Evolutionary conservation across 495 filamentous ascomycete genomes (phyloP).

Genomic region (Pyrenula aspistea): DNA sequence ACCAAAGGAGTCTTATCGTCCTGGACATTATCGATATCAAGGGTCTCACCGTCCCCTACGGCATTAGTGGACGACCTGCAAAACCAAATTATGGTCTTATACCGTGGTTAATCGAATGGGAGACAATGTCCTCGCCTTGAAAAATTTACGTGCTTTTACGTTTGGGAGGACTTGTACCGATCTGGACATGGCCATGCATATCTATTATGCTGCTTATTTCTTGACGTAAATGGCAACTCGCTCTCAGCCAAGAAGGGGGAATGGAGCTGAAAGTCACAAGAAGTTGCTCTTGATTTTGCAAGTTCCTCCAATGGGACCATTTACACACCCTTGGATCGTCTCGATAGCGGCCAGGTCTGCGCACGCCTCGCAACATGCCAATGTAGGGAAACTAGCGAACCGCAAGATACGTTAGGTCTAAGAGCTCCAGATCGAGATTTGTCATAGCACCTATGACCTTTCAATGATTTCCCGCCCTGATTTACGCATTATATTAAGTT

Average conservation of each 20-base stretch:
- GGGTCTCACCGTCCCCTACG: too few relatives aligned
- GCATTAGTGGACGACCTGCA: neutral
- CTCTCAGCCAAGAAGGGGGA: neutral
- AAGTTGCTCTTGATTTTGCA: neutral
- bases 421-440: too few relatives aligned
- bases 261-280: neutral
- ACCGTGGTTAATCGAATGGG: neutral
- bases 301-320: neutral
- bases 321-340: neutral
- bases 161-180: neutral
- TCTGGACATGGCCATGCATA: neutral
- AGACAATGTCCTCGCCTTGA: neutral
- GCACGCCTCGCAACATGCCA: neutral
- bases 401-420: neutral
- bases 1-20: too few relatives aligned
- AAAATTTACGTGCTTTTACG: neutral
- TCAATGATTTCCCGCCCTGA: too few relatives aligned
- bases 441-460: too few relatives aligned
- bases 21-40: too few relatives aligned
- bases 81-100: neutral
- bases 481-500: neutral
- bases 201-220: neutral
- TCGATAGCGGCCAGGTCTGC: neutral
- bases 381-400: neutral
- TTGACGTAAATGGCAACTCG: neutral